Evolutionary conservation across 805 yeast genomes (phyloP), one percentile per base, ranked within the genome.

Genomic region (Metschnikowia hibisci): DNA sequence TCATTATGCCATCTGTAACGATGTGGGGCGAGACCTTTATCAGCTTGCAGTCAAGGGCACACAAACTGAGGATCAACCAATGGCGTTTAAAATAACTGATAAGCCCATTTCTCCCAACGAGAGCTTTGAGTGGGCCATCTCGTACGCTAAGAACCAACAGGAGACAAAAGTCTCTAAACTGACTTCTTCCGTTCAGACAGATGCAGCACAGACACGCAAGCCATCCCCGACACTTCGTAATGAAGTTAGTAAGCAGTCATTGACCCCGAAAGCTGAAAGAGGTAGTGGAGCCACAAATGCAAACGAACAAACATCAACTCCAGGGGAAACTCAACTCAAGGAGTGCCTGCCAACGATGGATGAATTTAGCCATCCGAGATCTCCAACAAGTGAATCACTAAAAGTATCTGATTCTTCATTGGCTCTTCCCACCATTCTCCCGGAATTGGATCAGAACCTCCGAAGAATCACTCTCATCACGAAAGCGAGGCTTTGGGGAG

Each of bases 31-130:
- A 9, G 16, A 34, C 32, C 45, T 36, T 9, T 40, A 35, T 20
- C 69, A 66, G 40, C 44, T 70, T 30, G 61, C 71, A 1, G 74
- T 69, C 1, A 44, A 53, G 35, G 67, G 60, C 11, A 68, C 74
- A 2, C 41, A 48, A 5, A 60, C 71, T 2, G 66, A 64, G 42
- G 26, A 33, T 1, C 55, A 48, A 23, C 75, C 75, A 4, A 71
- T 68, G 1, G 52, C 48, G 35, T 66, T 62, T 46, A 57, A 56
- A 31, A 50, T 56, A 30, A 58, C 54, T 29, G 64, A 59, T 35
- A 54, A 60, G 15, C 74, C 74, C 0, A 35, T 67, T 2, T 52
- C 60, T 6, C 67, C 69, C 4, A 61, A 58, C 34, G 73, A 70
- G 52, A 47, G 56, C 12, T 66, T 63, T 36, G 74, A 69, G 41